These are phyloP conservation scores for Liriodendron chinense DNA, from an alignment of 164 flowering plant genomes.

Conservation along the genomic window DNA sequence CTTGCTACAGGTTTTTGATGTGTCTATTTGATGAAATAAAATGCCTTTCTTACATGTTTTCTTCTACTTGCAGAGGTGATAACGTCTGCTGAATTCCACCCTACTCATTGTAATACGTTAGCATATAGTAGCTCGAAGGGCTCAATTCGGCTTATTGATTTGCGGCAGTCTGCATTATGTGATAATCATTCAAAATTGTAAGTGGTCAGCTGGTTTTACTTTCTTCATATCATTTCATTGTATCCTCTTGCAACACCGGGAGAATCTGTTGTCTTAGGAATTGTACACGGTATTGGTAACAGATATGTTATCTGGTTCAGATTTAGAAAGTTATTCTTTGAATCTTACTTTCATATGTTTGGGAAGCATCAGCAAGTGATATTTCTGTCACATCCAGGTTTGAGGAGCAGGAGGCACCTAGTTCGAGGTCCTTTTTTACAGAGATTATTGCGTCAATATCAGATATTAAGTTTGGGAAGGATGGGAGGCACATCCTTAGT, in stretches of 20 bases:
- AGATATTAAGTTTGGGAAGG: constrained; percentile 84
- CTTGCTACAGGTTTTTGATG: not conserved
- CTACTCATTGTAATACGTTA: constrained; percentile 80
- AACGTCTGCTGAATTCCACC: constrained; percentile 98
- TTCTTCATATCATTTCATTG: not conserved
- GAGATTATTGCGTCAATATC: constrained; percentile 96
- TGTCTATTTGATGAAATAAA: not conserved
- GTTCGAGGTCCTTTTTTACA: constrained; percentile 93
- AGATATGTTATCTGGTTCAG: not conserved
- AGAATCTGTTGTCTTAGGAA: not conserved
- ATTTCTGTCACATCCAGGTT: constrained; percentile 43
- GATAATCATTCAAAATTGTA: constrained; percentile 92
- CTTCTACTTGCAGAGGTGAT: constrained; percentile 75
- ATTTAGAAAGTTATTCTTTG: not conserved
- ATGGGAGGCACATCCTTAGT: constrained; percentile 86
- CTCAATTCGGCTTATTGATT: constrained; percentile 91
- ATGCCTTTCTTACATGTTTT: not conserved
- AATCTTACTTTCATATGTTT: not conserved
- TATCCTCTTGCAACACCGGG: not conserved
- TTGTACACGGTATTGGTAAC: not conserved
- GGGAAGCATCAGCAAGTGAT: not conserved
- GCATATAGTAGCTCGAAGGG: constrained; percentile 99
- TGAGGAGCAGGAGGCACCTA: constrained; percentile 89
- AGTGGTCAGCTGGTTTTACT: constrained; percentile 25
- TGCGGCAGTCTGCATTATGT: constrained; percentile 94